Conservation (phyloP, 2,329 filamentous ascomycete species). For the Penicillium sp. region DNA sequence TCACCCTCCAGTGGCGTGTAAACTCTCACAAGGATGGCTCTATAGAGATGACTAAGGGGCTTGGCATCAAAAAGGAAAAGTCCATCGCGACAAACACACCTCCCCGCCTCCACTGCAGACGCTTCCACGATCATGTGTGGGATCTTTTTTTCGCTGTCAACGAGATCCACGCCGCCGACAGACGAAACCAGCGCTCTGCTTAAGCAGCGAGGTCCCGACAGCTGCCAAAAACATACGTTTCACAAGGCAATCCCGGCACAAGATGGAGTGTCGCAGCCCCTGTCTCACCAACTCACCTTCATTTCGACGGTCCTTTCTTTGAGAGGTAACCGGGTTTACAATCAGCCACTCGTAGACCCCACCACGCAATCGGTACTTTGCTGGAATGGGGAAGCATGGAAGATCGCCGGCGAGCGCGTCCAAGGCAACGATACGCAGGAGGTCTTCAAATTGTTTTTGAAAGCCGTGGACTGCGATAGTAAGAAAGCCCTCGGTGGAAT, state of each 20-base stretch:
- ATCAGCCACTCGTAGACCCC: conserved; percentile 71
- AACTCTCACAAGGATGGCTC: neutral
- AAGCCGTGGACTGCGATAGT: conserved; percentile 37
- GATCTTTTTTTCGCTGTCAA: conserved; percentile 56
- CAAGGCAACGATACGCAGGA: conserved; percentile 76
- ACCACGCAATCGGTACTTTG: conserved; percentile 71
- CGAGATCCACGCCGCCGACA: conserved; percentile 32
- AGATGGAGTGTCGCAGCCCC: conserved; percentile 18
- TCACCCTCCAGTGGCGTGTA: no score
- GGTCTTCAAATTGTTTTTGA: conserved; percentile 65
- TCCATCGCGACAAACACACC: neutral
- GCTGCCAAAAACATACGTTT: conserved; percentile 39
- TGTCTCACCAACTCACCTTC: conserved; percentile 61
- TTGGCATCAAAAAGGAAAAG: conserved; percentile 17
- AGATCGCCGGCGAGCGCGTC: conserved; percentile 62
- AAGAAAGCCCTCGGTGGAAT: conserved; percentile 33
- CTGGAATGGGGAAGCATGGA: conserved; percentile 99
- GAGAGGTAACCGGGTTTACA: conserved; percentile 71
- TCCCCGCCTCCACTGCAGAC: neutral
- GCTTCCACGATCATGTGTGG: conserved; percentile 48
- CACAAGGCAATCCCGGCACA: conserved; percentile 24
- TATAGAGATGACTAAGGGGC: conserved; percentile 26
- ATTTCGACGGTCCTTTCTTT: conserved; percentile 87
- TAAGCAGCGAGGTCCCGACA: conserved; percentile 50
- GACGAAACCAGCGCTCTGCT: conserved; percentile 41